phyloP scores from a whole-genome alignment of 768 basidiomycete species.

The Lactarius quietus region DNA sequence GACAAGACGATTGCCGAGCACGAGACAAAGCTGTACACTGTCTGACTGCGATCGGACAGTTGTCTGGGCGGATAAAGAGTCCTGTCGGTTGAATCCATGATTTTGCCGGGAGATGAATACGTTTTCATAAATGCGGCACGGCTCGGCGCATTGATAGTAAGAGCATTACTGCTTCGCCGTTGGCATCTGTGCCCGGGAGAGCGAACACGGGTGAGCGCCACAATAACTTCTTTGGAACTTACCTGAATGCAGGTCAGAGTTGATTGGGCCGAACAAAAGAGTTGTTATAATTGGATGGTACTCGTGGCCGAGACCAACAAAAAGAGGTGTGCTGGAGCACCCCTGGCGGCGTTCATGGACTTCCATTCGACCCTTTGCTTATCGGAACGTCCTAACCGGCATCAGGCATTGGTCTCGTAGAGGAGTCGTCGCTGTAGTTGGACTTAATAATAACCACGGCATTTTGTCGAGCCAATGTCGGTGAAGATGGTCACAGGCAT shows the following conservation, averaged over 20 bases:
- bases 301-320: not conserved
- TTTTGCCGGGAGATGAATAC: slow-evolving; percentile 5
- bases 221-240: slow-evolving; percentile 2
- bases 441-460: not conserved
- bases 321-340: not conserved
- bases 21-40: slow-evolving; percentile 16
- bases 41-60: not conserved
- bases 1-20: slow-evolving; percentile 1
- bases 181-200: not conserved
- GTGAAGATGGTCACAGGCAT: slow-evolving; percentile 4
- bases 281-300: not conserved
- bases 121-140: not conserved
- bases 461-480: slow-evolving; percentile 6
- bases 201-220: not conserved
- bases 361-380: slow-evolving; percentile 18
- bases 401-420: not conserved
- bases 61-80: not conserved
- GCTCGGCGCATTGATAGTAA: slow-evolving; percentile 9
- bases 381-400: slow-evolving; percentile 11
- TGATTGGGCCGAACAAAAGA: not conserved
- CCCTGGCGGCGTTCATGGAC: not conserved
- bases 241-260: not conserved
- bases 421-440: not conserved
- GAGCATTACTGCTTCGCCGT: not conserved
- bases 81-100: not conserved